Evolutionary conservation across 495 filamentous ascomycete species (phyloP).

Genomic region (Lophium mytilinum): DNA sequence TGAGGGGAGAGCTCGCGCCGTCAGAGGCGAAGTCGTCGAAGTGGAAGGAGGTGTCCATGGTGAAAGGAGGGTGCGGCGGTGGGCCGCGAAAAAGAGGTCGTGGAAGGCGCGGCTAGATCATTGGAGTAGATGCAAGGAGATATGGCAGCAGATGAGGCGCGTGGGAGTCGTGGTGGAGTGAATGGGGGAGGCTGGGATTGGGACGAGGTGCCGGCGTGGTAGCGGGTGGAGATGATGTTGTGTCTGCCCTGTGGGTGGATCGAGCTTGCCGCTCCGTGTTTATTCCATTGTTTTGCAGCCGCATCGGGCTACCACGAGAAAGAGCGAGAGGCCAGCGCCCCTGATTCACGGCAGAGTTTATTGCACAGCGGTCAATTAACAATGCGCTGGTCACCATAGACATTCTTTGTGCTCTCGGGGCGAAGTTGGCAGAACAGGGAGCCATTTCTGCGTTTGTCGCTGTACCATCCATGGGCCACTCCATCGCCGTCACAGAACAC

Average conservation of each 20-base stretch:
- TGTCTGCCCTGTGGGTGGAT: neutral
- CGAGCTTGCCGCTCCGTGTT: neutral
- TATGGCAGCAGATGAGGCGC: slow-evolving; percentile 1
- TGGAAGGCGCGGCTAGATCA: slow-evolving; percentile 15
- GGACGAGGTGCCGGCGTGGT: neutral
- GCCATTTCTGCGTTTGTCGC: no score
- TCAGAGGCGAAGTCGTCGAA: slow-evolving; percentile 36
- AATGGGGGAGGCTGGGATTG: slow-evolving; percentile 23
- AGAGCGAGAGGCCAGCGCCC: no score
- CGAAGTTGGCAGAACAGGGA: no score
- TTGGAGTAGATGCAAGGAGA: neutral
- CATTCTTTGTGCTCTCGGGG: no score
- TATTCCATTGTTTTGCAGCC: neutral
- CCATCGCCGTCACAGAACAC: no score
- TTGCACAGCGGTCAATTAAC: no score
- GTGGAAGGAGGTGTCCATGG: slow-evolving; percentile 32
- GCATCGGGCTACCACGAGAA: no score
- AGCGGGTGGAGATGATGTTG: neutral
- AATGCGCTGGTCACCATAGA: no score
- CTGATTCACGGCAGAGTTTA: no score
- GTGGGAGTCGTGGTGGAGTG: slow-evolving; percentile 6
- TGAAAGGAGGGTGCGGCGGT: slow-evolving; percentile 22
- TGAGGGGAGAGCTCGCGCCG: slow-evolving; percentile 44
- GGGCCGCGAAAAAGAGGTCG: slow-evolving; percentile 13
- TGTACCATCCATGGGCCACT: no score